Conservation (phyloP, 1,284 basidiomycete species). For the Naganishia liquefaciens region DNA sequence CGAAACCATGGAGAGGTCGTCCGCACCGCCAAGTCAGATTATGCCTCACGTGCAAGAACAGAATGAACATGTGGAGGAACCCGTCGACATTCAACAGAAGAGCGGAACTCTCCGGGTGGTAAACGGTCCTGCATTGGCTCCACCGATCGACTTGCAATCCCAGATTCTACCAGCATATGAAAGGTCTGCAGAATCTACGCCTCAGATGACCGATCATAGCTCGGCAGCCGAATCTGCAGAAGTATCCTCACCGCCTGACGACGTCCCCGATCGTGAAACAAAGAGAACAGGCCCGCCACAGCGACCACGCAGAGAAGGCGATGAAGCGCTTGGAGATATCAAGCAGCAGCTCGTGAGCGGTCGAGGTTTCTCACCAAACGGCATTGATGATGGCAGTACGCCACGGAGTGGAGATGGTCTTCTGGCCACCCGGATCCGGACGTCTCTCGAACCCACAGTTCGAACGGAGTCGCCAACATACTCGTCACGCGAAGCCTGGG, state of each 20-base stretch:
- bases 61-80: background rate
- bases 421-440: conserved; percentile 22
- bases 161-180: conserved; percentile 10
- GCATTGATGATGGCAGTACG: background rate
- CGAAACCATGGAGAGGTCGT: conserved; percentile 21
- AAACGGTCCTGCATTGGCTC: conserved; percentile 16
- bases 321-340: background rate
- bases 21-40: conserved; percentile 29
- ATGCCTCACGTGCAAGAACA: background rate
- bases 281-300: conserved; percentile 1
- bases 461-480: conserved; percentile 18
- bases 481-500: conserved; percentile 27
- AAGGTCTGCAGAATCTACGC: conserved; percentile 24
- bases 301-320: conserved; percentile 12
- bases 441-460: conserved; percentile 12
- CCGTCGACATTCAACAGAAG: background rate
- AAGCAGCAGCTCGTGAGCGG: conserved; percentile 5
- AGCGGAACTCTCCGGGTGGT: conserved; percentile 2
- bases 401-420: conserved; percentile 9
- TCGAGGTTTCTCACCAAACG: conserved; percentile 3
- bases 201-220: conserved; percentile 26
- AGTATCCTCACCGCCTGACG: conserved; percentile 16
- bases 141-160: conserved; percentile 20
- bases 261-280: background rate
- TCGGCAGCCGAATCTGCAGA: conserved; percentile 23